Conservation (phyloP, 148 eudicot genomes). For the Simmondsia chinensis region DNA sequence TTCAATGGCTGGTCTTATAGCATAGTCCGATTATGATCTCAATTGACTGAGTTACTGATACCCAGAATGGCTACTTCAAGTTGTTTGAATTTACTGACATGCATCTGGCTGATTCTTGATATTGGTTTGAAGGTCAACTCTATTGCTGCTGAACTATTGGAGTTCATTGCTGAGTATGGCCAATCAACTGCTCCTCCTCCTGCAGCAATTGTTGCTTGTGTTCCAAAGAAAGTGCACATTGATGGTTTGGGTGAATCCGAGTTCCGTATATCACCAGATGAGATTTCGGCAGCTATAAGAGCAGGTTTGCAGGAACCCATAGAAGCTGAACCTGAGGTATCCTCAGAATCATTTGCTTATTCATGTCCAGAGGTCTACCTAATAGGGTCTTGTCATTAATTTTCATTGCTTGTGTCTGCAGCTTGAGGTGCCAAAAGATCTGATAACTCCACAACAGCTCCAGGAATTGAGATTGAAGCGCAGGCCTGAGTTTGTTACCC, state of each 20-base stretch:
- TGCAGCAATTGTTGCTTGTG: constrained; percentile 97
- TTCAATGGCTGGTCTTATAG: no score
- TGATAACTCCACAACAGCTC: constrained; percentile 51
- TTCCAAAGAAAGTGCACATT: constrained; percentile 72
- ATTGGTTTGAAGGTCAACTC: constrained; percentile 59
- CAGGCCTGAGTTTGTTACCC: constrained; percentile 54
- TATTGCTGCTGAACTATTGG: constrained; percentile 78
- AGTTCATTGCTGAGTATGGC: constrained; percentile 83
- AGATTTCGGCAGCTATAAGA: constrained; percentile 73
- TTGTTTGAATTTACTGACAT: background rate
- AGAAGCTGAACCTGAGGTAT: constrained; percentile 99
- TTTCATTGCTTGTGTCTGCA: constrained; percentile 23
- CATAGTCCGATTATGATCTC: no score
- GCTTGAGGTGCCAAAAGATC: constrained; percentile 97
- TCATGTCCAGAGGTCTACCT: no score
- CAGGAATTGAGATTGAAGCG: constrained; percentile 46
- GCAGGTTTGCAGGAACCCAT: constrained; percentile 82
- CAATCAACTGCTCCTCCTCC: constrained; percentile 89
- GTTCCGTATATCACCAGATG: constrained; percentile 63
- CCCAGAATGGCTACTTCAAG: no score
- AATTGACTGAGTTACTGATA: no score
- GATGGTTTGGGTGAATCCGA: constrained; percentile 77
- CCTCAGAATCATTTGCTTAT: no score
- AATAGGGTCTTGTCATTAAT: no score
- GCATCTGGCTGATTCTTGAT: background rate